Percentiles rank a stretch among this genome's conserved stretches.
Evolutionary conservation across 257 asterid genomes (phyloP).

Genomic region (Gynochthodes officinalis): DNA sequence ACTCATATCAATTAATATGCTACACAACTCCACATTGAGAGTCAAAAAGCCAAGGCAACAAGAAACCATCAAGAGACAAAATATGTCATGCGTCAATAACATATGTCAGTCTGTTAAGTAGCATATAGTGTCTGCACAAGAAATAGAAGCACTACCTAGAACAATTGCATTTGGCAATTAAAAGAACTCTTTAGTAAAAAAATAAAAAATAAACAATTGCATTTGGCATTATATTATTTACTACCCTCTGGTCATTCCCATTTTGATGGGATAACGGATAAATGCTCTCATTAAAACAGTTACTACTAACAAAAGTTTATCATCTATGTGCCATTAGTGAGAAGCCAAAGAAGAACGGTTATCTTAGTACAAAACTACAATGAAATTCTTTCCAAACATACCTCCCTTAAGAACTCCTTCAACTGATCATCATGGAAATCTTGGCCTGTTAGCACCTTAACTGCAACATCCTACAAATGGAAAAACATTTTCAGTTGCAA

Average conservation of each 20-base stretch:
- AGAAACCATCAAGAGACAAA: neutral
- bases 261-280: neutral
- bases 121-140: neutral
- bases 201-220: no score
- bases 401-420: slow-evolving; percentile 95
- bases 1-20: neutral
- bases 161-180: neutral
- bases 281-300: neutral
- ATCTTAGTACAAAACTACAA: neutral
- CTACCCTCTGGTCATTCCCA: neutral
- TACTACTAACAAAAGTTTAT: no score
- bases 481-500: neutral
- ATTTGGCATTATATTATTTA: neutral
- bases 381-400: slow-evolving; percentile 22
- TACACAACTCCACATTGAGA: neutral
- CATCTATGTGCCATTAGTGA: neutral
- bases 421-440: slow-evolving; percentile 91
- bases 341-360: neutral
- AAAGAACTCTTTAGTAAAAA: neutral
- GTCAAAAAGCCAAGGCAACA: neutral
- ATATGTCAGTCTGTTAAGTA: neutral
- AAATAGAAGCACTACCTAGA: neutral
- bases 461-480: slow-evolving; percentile 86
- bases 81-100: neutral
- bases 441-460: slow-evolving; percentile 74